Conservation (phyloP, 441 rosid genomes). For the Capsella rubella region DNA sequence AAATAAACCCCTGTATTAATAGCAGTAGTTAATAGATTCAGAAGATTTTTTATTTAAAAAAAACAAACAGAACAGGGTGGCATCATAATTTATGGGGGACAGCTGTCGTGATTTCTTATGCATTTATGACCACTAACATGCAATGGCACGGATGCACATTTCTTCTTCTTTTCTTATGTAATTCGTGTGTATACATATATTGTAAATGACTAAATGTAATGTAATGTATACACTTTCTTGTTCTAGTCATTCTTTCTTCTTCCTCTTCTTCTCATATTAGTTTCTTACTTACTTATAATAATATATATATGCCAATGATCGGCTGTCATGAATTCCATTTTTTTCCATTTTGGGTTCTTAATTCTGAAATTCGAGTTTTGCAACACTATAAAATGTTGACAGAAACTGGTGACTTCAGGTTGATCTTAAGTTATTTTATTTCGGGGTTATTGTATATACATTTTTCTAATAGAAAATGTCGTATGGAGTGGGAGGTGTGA, state of each 20-base stretch:
- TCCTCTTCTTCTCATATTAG: not conserved
- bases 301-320: too few species aligned
- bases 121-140: constrained; percentile 48
- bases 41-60: not conserved
- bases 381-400: too few species aligned
- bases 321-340: too few species aligned
- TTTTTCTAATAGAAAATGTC: not conserved
- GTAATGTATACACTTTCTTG: not conserved
- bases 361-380: too few species aligned
- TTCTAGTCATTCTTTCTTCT: constrained; percentile 29
- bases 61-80: constrained; percentile 39
- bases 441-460: not conserved
- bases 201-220: not conserved
- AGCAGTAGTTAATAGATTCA: constrained; percentile 21
- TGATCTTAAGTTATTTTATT: constrained; percentile 11
- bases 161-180: not conserved
- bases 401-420: not conserved
- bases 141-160: constrained; percentile 41
- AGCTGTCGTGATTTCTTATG: constrained; percentile 36
- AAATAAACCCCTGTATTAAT: constrained; percentile 9
- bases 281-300: too few species aligned
- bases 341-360: too few species aligned
- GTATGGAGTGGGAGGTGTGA: not conserved
- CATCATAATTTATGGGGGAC: constrained; percentile 43
- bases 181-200: too few species aligned